Conservation (phyloP, 75 land plant genomes). For the Chamaecyparis obtusa region DNA sequence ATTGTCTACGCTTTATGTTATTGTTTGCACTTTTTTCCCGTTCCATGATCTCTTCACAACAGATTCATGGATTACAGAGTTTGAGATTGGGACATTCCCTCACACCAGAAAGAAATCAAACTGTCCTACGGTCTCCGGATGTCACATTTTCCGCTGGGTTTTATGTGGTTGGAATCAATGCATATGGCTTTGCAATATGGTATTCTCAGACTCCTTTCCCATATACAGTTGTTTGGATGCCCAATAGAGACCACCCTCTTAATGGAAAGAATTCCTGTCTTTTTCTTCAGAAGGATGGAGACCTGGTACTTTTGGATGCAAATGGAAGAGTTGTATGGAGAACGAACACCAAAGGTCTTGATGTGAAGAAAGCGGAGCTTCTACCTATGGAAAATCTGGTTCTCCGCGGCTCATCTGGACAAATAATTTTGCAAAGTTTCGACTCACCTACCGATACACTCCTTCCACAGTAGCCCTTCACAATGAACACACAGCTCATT, state of each 20-base stretch:
- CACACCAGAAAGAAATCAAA: neutral
- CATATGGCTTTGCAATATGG: constrained; percentile 49
- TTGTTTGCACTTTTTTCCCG: neutral
- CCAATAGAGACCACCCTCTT: constrained; percentile 44
- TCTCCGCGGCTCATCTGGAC: constrained; percentile 18
- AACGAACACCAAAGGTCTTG: constrained; percentile 13
- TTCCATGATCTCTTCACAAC: neutral
- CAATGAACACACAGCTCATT: constrained; percentile 16
- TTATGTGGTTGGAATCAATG: constrained; percentile 19
- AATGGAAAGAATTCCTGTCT: constrained; percentile 34
- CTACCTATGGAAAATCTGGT: constrained; percentile 49
- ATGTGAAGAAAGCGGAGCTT: constrained; percentile 13
- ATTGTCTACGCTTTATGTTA: neutral
- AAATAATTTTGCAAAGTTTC: constrained; percentile 57
- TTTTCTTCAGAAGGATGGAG: constrained; percentile 25
- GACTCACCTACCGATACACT: constrained; percentile 68
- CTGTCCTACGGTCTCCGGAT: neutral
- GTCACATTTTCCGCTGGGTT: neutral
- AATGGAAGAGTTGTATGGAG: constrained; percentile 40
- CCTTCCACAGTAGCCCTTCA: constrained; percentile 33
- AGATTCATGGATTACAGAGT: neutral
- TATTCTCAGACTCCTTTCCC: constrained; percentile 17
- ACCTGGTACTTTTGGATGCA: constrained; percentile 31
- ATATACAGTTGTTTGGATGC: constrained; percentile 42
- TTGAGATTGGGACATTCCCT: neutral